Conservation (phyloP, 202 grass and related monocot genomes). For the Panicum hallii region DNA sequence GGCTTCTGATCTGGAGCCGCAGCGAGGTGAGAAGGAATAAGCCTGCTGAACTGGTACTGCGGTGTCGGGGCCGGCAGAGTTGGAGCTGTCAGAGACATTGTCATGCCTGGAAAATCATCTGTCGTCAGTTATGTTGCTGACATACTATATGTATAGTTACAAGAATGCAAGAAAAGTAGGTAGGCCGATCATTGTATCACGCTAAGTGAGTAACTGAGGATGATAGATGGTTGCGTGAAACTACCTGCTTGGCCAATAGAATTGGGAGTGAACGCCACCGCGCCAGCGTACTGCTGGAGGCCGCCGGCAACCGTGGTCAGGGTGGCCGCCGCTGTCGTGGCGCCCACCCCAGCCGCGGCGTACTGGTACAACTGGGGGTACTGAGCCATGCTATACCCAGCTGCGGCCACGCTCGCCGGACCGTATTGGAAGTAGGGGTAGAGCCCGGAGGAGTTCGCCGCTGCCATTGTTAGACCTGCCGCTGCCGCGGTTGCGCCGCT, state of each 20-base stretch:
- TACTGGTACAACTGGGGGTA: slow-evolving; percentile 67
- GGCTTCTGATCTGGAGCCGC: slow-evolving; percentile 61
- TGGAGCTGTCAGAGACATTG: slow-evolving; percentile 56
- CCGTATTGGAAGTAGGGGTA: slow-evolving; percentile 63
- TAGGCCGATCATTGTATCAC: too few species aligned
- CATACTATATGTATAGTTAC: too few species aligned
- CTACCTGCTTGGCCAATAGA: slow-evolving; percentile 59
- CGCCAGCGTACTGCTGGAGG: slow-evolving; percentile 52
- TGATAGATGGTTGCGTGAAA: background rate
- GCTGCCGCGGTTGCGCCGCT: background rate
- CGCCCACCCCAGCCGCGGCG: background rate
- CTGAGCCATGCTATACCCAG: slow-evolving; percentile 41
- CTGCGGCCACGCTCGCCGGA: background rate
- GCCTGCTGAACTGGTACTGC: slow-evolving; percentile 57
- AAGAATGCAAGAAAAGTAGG: background rate
- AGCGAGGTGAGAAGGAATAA: slow-evolving; percentile 53
- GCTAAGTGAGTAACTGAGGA: too few species aligned
- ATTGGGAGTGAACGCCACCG: slow-evolving; percentile 32
- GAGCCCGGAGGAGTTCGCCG: slow-evolving; percentile 11
- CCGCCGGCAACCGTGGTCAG: slow-evolving; percentile 10
- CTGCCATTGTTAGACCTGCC: slow-evolving; percentile 42
- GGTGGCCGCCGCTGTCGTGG: background rate
- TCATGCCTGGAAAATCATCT: slow-evolving; percentile 53
- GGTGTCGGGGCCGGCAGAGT: slow-evolving; percentile 35
- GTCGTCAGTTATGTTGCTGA: background rate